Evolutionary conservation across 2,329 filamentous ascomycete species (phyloP), one percentile per base, ranked within the genome.

Genomic region (Graphilbum sp.): DNA sequence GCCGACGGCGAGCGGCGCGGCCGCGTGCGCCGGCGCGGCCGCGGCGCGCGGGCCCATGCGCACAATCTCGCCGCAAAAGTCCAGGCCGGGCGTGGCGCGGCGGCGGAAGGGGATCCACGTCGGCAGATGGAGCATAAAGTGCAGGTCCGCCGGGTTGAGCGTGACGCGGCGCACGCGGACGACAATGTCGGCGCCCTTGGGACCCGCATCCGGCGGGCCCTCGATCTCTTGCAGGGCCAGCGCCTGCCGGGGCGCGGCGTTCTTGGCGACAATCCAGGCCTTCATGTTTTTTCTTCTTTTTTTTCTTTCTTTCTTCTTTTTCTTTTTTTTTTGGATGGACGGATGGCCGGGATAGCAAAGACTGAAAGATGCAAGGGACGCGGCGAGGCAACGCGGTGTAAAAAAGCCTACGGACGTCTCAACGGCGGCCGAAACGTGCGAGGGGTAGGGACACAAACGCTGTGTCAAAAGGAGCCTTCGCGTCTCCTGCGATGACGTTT

Each of bases 61-160:
- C 13, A 57, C 47, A 10, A 61, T 46, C 35, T 49, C 48, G 31
- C 54, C 58, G 31, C 46, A 49, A 37, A 60, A 54, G 42, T 60
- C 57, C 16, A 58, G 47, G 7, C 50, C 52, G 0, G 54, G 50
- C 1, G 51, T 50, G n/a, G 54, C 43, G 9, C 42, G 39, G 25
- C 46, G 46, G 5, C 54, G 51, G 33, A 54, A 55, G 12, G 53
- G 56, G 11, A 56, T 34, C 45, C 52, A 50, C 9, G 48, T 44
- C 11, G 50, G 51, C 25, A 59, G 43, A 20, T 45, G 35, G 20
- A 27, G 29, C 44, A 60, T 54, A 37, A 53, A 49, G 34, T 53
- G 46, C 8, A 54, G 37, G 43, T 59, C 55, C 39, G 49, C 56
- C 12, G 56, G 57, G 44, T 61, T 60, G 35, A 59, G 51, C 13